Conservation (phyloP, 345 rosid species). For the Cochlearia excelsa region DNA sequence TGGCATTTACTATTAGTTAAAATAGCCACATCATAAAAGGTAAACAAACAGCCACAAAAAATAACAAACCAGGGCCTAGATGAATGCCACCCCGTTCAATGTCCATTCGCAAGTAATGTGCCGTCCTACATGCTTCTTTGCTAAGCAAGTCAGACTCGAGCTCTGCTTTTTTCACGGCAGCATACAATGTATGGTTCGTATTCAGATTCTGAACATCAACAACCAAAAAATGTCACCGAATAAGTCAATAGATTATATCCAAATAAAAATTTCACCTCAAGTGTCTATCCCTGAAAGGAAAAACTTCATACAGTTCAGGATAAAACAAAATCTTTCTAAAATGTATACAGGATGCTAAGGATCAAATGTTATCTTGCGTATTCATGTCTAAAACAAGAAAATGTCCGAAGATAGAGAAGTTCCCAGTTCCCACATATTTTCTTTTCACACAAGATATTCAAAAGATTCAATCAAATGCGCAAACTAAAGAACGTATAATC, state of each 20-base stretch:
- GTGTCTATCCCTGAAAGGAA: no score
- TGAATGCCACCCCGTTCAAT: conserved; percentile 97
- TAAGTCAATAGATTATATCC: neutral
- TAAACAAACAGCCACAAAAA: conserved; percentile 5
- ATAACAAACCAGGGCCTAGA: conserved; percentile 57
- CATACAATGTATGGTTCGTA: conserved; percentile 71
- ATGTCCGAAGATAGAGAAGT: neutral
- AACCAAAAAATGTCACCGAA: conserved; percentile 9
- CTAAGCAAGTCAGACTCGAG: conserved; percentile 59
- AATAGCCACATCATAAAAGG: conserved; percentile 17
- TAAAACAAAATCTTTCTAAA: no score
- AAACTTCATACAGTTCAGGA: no score
- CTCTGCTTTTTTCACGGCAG: conserved; percentile 83
- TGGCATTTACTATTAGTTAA: conserved; percentile 12
- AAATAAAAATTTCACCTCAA: no score
- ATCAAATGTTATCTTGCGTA: neutral
- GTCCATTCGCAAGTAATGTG: conserved; percentile 65
- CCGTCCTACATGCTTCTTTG: conserved; percentile 80
- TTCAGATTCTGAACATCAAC: conserved; percentile 60
- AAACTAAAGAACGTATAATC: conserved; percentile 4
- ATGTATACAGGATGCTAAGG: no score
- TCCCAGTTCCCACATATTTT: neutral
- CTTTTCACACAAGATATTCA: conserved; percentile 1
- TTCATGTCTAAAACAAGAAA: conserved; percentile 3
- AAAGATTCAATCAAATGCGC: conserved; percentile 4